Percentiles rank a stretch among this genome's conserved stretches.
phyloP scores from a whole-genome alignment of 768 basidiomycete genomes.

The Lentinula sp. region DNA sequence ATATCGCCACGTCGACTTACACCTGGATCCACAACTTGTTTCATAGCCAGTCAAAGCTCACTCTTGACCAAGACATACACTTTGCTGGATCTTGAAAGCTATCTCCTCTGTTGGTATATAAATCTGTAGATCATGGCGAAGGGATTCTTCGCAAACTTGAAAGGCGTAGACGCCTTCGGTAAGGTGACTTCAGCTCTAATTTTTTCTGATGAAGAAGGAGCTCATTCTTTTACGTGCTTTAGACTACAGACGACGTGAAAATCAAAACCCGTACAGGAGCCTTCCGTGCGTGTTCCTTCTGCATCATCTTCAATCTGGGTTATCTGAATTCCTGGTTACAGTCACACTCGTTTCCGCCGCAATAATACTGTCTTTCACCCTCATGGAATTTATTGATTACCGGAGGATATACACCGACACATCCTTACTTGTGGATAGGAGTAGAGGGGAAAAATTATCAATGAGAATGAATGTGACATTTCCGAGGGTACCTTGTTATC shows the following conservation, averaged over 20 bases:
- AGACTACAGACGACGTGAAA: slow-evolving; percentile 99
- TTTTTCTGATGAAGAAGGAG: neutral
- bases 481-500: slow-evolving; percentile 94
- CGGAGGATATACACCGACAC: slow-evolving; percentile 82
- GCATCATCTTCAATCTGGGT: no score
- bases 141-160: slow-evolving; percentile 69
- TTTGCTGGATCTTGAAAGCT: neutral
- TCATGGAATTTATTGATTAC: slow-evolving; percentile 96
- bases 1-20: neutral
- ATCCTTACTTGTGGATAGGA: slow-evolving; percentile 90
- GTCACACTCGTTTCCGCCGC: slow-evolving; percentile 90
- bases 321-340: slow-evolving; percentile 20
- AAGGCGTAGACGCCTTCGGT: slow-evolving; percentile 97
- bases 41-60: neutral
- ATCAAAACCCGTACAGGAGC: slow-evolving; percentile 96
- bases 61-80: neutral
- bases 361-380: slow-evolving; percentile 86
- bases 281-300: slow-evolving; percentile 50
- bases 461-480: slow-evolving; percentile 92
- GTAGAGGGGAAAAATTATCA: slow-evolving; percentile 89
- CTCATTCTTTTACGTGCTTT: neutral
- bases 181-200: slow-evolving; percentile 58
- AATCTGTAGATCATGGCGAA: slow-evolving; percentile 57
- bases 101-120: neutral
- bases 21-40: neutral